phyloP scores from a whole-genome alignment of 2,329 filamentous ascomycete genomes.

The Leptographium radiaticola region DNA sequence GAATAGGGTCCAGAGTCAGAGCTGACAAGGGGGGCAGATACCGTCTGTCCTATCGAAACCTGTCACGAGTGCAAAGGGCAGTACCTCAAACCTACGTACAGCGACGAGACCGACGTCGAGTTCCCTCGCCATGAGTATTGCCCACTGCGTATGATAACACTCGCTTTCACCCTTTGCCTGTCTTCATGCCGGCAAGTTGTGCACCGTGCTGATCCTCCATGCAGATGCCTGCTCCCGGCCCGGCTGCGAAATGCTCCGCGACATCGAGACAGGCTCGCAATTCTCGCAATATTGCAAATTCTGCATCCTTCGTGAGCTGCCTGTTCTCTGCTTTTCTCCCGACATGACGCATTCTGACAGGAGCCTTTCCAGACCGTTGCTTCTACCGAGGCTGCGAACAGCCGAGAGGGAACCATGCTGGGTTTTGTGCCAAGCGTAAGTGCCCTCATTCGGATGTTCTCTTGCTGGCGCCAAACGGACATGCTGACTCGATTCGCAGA shows the following conservation, averaged over 20 bases:
- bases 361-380: slow-evolving; percentile 3
- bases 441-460: background rate
- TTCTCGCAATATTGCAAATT: background rate
- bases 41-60: background rate
- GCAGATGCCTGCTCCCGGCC: background rate
- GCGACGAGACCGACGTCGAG: background rate
- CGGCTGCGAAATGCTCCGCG: background rate
- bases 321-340: background rate
- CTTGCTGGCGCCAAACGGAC: background rate
- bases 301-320: background rate
- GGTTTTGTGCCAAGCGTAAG: slow-evolving; percentile 5
- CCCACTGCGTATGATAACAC: background rate
- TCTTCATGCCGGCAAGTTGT: background rate
- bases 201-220: background rate
- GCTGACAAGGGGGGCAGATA: background rate
- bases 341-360: background rate
- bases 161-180: background rate
- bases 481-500: slow-evolving; percentile 1
- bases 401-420: background rate
- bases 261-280: background rate
- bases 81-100: background rate
- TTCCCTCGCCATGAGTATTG: slow-evolving; percentile 9
- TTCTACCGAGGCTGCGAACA: slow-evolving; percentile 3
- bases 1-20: too few relatives aligned
- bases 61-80: slow-evolving; percentile 3